These are phyloP conservation scores for Actinomortierella ambigua DNA, from an alignment of 371 early-diverging fungal species.

Conservation along the genomic window DNA sequence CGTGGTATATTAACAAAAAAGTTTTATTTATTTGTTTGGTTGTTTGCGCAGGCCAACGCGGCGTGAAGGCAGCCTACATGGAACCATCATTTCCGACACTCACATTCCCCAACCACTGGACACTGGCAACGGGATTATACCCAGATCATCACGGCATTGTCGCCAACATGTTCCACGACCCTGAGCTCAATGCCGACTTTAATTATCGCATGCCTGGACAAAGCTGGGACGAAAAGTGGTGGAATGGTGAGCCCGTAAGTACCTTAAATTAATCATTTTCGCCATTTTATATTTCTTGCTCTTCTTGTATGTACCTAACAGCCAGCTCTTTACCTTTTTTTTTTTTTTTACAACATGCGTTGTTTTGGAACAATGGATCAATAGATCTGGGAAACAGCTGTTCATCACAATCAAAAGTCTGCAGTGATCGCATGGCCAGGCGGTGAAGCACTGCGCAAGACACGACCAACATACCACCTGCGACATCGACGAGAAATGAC, in stretches of 20 bases:
- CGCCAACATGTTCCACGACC: conserved; percentile 88
- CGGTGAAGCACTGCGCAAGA: conserved; percentile 61
- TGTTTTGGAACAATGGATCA: not conserved
- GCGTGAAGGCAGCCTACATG: conserved; percentile 68
- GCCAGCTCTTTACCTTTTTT: not conserved
- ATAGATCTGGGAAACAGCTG: conserved; percentile 90
- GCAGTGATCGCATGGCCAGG: conserved; percentile 94
- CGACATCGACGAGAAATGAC: conserved; percentile 56
- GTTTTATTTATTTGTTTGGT: conserved; percentile 3
- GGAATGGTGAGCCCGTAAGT: conserved; percentile 88
- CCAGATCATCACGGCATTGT: conserved; percentile 95
- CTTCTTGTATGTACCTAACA: not conserved
- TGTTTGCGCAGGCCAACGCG: conserved; percentile 50
- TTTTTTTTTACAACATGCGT: conserved; percentile 4
- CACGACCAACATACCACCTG: conserved; percentile 70
- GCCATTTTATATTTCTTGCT: conserved; percentile 7
- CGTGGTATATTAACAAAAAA: too few species aligned
- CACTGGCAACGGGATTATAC: conserved; percentile 89
- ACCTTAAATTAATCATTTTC: conserved; percentile 1
- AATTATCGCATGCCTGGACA: conserved; percentile 67
- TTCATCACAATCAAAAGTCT: conserved; percentile 64
- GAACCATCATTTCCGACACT: conserved; percentile 79
- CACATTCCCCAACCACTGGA: conserved; percentile 96
- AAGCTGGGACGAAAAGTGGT: conserved; percentile 77
- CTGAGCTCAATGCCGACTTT: conserved; percentile 73